Conservation (phyloP, 208 protist genomes). For the Acanthamoeba culbertsoni region DNA sequence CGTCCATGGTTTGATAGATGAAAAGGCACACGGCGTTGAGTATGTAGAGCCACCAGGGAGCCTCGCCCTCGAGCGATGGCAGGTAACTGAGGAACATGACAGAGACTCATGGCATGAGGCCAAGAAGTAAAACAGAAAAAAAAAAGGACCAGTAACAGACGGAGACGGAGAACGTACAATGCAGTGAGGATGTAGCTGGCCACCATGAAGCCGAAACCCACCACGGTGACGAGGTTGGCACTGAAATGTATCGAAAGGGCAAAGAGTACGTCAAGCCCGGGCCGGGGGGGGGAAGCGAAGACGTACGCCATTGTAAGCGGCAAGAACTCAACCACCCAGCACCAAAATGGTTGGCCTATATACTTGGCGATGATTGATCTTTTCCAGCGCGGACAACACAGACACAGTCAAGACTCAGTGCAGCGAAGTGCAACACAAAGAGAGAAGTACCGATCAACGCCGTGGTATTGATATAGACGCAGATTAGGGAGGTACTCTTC, state of each 20-base stretch:
- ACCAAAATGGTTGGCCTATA: slow-evolving; percentile 11
- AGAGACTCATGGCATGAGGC: not conserved
- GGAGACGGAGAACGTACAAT: not conserved
- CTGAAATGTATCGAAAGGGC: not conserved
- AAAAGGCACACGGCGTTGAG: slow-evolving; percentile 15
- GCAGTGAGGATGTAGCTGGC: not conserved
- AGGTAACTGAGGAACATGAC: not conserved
- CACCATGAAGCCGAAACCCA: slow-evolving; percentile 23
- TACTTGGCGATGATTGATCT: slow-evolving; percentile 35
- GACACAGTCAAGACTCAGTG: not conserved
- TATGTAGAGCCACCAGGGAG: not conserved
- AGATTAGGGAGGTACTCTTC: not conserved
- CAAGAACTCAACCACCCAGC: slow-evolving; percentile 22
- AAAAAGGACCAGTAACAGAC: not conserved
- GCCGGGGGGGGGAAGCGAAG: not conserved
- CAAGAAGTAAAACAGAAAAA: not conserved
- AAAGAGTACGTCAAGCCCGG: not conserved
- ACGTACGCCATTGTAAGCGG: not conserved
- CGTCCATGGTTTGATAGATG: slow-evolving; percentile 40
- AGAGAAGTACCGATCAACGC: not conserved
- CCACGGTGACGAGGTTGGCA: not conserved
- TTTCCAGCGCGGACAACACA: not conserved
- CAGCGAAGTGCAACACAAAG: not conserved
- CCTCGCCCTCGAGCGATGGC: not conserved
- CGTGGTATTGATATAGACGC: not conserved